These are phyloP conservation scores for Spergularia azorica DNA, from an alignment of 179 eudicot genomes.

Conservation along the genomic window DNA sequence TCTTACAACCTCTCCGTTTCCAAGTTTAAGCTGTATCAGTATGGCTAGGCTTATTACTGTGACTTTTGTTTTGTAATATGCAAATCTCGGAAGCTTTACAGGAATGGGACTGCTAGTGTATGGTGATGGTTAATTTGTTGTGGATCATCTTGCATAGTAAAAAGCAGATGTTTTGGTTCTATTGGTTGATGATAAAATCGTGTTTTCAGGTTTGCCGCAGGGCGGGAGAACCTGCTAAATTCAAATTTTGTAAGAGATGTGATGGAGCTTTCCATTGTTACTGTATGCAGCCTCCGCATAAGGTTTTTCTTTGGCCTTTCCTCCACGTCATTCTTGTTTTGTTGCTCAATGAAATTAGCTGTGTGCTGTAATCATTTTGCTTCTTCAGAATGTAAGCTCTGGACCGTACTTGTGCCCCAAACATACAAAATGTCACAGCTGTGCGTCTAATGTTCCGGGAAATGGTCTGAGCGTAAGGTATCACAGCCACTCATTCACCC, in stretches of 20 bases:
- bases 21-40: background rate
- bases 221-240: slow-evolving; percentile 85
- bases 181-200: slow-evolving; percentile 1
- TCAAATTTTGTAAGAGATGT: slow-evolving; percentile 92
- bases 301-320: slow-evolving; percentile 28
- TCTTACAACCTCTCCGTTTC: background rate
- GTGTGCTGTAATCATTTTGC: slow-evolving; percentile 9
- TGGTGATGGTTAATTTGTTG: background rate
- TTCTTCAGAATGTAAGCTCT: slow-evolving; percentile 76
- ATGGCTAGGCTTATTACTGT: background rate
- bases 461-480: slow-evolving; percentile 90
- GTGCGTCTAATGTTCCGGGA: slow-evolving; percentile 89
- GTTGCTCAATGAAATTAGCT: background rate
- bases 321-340: background rate
- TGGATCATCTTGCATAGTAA: background rate
- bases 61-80: background rate
- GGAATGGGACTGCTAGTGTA: background rate
- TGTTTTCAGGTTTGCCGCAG: slow-evolving; percentile 70
- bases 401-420: slow-evolving; percentile 96
- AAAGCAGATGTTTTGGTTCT: background rate
- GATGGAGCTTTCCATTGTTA: slow-evolving; percentile 71
- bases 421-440: slow-evolving; percentile 96
- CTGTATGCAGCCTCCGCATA: slow-evolving; percentile 45
- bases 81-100: background rate
- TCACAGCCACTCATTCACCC: background rate